phyloP scores from a whole-genome alignment of 306 rosid species.

The Lablab purpureus region DNA sequence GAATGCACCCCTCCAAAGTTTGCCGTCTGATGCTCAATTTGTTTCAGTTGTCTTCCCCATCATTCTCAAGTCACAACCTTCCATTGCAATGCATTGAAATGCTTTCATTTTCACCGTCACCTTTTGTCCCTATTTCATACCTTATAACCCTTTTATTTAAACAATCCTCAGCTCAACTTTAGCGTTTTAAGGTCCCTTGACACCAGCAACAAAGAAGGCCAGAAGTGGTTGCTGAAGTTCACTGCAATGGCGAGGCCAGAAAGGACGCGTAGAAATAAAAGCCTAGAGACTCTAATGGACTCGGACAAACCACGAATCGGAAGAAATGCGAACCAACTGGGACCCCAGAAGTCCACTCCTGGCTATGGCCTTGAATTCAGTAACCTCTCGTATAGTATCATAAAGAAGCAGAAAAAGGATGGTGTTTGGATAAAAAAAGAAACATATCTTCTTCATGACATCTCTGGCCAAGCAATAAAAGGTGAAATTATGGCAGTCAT shows the following conservation, averaged over 20 bases:
- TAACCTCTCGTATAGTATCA: conserved; percentile 68
- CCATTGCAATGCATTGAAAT: conserved; percentile 18
- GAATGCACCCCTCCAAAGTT: conserved; percentile 25
- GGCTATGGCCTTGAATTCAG: conserved; percentile 75
- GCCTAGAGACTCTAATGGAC: conserved; percentile 70
- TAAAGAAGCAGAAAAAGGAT: conserved; percentile 75
- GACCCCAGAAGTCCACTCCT: conserved; percentile 55
- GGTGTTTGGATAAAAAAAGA: conserved; percentile 76
- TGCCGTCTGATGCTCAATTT: conserved; percentile 56
- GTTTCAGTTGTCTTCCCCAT: conserved; percentile 18
- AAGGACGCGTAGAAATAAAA: conserved; percentile 49
- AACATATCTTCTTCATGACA: conserved; percentile 79
- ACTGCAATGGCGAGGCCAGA: conserved; percentile 56
- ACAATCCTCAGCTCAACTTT: conserved; percentile 41
- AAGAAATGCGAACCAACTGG: conserved; percentile 41
- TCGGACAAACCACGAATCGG: conserved; percentile 51
- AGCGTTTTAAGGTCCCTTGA: conserved; percentile 42
- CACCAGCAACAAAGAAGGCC: conserved; percentile 44
- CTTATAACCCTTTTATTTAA: conserved; percentile 34
- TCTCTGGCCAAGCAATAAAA: conserved; percentile 77
- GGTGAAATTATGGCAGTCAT: conserved; percentile 90
- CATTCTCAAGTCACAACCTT: conserved; percentile 3
- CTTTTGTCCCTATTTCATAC: conserved; percentile 46
- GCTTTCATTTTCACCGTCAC: conserved; percentile 48
- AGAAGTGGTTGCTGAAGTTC: conserved; percentile 41